Evolutionary conservation across 1,284 basidiomycete genomes (phyloP).

Genomic region (Ustilago crameri): DNA sequence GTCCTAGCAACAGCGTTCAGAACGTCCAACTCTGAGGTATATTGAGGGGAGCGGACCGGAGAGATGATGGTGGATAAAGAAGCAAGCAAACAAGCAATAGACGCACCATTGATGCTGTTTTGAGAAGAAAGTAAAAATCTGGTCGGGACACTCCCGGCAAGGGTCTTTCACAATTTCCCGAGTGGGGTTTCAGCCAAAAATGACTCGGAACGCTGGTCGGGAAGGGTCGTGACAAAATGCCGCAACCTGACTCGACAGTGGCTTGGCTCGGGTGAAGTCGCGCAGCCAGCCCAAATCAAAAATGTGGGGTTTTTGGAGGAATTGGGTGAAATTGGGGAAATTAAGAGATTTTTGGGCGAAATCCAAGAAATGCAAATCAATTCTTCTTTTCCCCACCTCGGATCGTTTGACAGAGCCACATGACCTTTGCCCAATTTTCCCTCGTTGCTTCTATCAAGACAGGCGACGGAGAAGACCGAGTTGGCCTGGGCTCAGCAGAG

Average conservation of each 20-base stretch:
- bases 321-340: neutral
- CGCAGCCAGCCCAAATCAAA: neutral
- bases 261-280: slow-evolving; percentile 3
- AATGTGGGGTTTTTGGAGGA: neutral
- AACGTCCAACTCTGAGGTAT: too few relatives aligned
- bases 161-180: neutral
- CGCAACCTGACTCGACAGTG: slow-evolving; percentile 3
- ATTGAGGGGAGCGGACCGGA: too few relatives aligned
- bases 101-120: neutral
- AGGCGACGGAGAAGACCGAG: too few relatives aligned
- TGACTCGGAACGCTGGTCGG: slow-evolving; percentile 6
- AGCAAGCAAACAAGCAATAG: too few relatives aligned
- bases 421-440: too few relatives aligned
- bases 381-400: too few relatives aligned
- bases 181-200: neutral
- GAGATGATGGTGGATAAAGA: too few relatives aligned
- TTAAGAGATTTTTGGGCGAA: neutral
- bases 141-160: neutral
- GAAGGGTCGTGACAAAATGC: slow-evolving; percentile 3
- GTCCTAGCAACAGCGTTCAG: too few relatives aligned
- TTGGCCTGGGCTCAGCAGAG: too few relatives aligned
- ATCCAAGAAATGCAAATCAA: too few relatives aligned
- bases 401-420: too few relatives aligned
- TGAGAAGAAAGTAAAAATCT: neutral
- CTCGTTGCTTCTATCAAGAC: too few relatives aligned